Conservation (phyloP, 768 basidiomycete genomes). For the Tylopilus intermedius region DNA sequence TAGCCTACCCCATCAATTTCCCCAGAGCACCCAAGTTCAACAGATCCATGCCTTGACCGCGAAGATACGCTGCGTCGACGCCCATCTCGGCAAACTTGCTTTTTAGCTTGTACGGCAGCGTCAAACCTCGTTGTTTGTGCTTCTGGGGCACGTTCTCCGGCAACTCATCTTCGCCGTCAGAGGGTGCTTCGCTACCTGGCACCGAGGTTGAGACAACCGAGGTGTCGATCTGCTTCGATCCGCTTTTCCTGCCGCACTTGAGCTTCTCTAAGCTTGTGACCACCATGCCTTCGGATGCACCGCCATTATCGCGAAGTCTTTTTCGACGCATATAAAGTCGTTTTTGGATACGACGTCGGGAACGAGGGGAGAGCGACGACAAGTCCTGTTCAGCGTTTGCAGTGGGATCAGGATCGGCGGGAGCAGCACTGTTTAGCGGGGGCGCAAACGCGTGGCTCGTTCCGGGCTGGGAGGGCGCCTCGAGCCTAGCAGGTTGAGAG, state of each 20-base stretch:
- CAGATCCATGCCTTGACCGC: constrained; percentile 38
- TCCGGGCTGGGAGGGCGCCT: neutral
- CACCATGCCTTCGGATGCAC: neutral
- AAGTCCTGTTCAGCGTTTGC: constrained; percentile 13
- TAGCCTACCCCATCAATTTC: constrained; percentile 40
- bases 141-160: constrained; percentile 11
- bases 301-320: constrained; percentile 39
- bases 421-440: neutral
- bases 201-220: constrained; percentile 6
- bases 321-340: constrained; percentile 70
- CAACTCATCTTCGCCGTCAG: constrained; percentile 8
- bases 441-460: neutral
- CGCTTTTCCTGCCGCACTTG: constrained; percentile 35
- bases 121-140: constrained; percentile 33
- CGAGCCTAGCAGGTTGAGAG: neutral
- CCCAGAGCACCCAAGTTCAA: constrained; percentile 35
- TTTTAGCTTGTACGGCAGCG: constrained; percentile 42
- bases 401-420: neutral
- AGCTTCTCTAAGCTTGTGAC: constrained; percentile 23
- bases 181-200: constrained; percentile 4
- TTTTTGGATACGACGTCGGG: constrained; percentile 55
- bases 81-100: constrained; percentile 39
- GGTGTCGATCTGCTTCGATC: constrained; percentile 1
- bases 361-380: constrained; percentile 38
- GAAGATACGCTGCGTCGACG: constrained; percentile 42